Base-by-base conservation (phyloP, 2,329 filamentous ascomycete species). In the Phialophora verrucosa region DNA sequence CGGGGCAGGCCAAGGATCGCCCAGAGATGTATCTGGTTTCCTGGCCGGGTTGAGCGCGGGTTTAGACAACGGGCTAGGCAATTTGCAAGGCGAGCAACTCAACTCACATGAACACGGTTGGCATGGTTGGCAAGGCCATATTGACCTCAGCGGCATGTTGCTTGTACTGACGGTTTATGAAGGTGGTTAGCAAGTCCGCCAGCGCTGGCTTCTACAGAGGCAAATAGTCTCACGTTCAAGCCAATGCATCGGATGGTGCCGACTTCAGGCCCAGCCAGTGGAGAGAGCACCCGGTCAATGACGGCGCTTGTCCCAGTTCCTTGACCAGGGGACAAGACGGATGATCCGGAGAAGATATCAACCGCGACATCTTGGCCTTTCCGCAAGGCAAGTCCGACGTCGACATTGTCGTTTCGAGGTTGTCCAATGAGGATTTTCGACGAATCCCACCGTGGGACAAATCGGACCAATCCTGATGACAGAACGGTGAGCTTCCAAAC, bases 371-470 rank as follows among this genome's bases (percentile, higher is more conserved):
- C 83, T 67, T 85, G 78, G 42, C 84, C 84, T 54, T 84, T 81
- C 68, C 83, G 82, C 31, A 88, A 75, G 17, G 86, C 86, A 29
- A 82, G 74, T 53, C 87, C 87, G 53, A 90, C 83, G 72, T 89
- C 86, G 35, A 87, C 29, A 1, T 31, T 31, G 29, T 31, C 75
- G 66, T 86, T 82, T 38, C 81, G 76, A 1, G 86, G 86, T 71
- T 88, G 82, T 38, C 86, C 86, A 71, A 88, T 83, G 56, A 86
- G 76, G 61, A 85, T 74, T 68, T 81, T 82, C 65, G 77, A 76
- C 44, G 79, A 74, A 56, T 83, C 81, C 4, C 81, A 82, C 72
- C 82, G 84, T 61, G 86, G 83, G 20, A 83, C 75, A 72, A 88
- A 88, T 60, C 86, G 85, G 70, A 88, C 84, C 65, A 88, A 82